phyloP scores from a whole-genome alignment of 306 rosid genomes.

The Prunus padus region DNA sequence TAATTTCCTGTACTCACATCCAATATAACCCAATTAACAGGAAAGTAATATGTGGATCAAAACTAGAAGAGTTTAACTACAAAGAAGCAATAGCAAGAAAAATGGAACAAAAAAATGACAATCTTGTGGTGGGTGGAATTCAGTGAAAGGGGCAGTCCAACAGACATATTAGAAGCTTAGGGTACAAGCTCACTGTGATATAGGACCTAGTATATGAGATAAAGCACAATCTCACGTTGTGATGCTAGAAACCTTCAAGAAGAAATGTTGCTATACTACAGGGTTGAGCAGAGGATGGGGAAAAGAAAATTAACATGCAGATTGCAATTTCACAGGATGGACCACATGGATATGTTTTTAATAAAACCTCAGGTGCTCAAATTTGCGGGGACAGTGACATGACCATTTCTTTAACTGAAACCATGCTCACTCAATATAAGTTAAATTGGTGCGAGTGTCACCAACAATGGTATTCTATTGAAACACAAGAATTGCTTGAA shows the following conservation, averaged over 20 bases:
- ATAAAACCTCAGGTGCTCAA: not conserved
- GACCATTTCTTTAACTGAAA: not conserved
- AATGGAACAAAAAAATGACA: not conserved
- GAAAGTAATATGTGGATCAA: too few species aligned
- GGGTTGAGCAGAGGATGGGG: not conserved
- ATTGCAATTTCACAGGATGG: not conserved
- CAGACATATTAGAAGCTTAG: too few species aligned
- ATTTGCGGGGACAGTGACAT: not conserved
- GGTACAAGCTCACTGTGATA: not conserved
- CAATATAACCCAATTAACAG: not conserved
- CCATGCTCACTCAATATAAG: not conserved
- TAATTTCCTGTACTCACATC: constrained; percentile 46
- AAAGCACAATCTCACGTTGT: not conserved
- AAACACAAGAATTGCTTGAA: not conserved
- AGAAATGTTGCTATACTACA: not conserved
- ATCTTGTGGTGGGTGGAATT: not conserved
- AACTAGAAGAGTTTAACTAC: too few species aligned
- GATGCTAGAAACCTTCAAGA: not conserved
- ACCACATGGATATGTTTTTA: not conserved
- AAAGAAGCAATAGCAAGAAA: not conserved
- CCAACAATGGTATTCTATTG: not conserved
- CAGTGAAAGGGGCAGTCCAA: too few species aligned
- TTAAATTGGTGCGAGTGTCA: not conserved
- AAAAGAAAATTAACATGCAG: not conserved
- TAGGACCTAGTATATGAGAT: not conserved